Evolutionary conservation across 169 alveolate genomes (phyloP).

Genomic region (Plasmodium vivax): DNA sequence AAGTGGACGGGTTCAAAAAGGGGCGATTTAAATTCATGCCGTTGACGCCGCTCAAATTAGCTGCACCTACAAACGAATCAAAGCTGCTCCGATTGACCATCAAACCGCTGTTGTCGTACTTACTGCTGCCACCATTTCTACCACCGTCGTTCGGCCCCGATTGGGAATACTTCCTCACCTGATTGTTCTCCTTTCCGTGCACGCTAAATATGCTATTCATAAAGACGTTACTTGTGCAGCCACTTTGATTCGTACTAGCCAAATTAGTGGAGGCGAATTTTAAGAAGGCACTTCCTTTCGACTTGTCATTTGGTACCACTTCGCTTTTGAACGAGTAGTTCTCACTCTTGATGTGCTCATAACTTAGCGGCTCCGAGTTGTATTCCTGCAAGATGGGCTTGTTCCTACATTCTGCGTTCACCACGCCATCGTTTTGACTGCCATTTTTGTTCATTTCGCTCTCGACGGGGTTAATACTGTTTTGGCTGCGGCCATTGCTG

Average conservation of each 20-base stretch:
- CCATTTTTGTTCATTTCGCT: not conserved
- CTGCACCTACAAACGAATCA: not conserved
- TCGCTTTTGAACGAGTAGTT: slow-evolving; percentile 8
- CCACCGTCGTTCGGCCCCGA: not conserved
- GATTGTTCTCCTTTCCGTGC: not conserved
- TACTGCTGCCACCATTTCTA: not conserved
- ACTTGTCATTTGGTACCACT: not conserved
- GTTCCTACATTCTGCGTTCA: not conserved
- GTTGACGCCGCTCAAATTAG: not conserved
- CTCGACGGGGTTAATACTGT: not conserved
- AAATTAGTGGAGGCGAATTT: slow-evolving; percentile 19
- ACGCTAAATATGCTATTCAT: not conserved
- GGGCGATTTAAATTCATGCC: not conserved
- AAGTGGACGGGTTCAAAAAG: not conserved
- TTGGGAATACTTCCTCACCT: not conserved
- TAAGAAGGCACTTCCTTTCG: not conserved
- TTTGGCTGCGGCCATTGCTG: not conserved
- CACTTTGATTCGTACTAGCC: slow-evolving; percentile 4
- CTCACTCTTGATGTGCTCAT: slow-evolving; percentile 18
- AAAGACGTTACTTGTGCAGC: not conserved
- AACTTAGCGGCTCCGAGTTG: not conserved
- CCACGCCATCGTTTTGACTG: not conserved
- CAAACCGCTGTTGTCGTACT: not conserved
- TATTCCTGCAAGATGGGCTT: not conserved
- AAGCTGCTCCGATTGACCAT: not conserved